Evolutionary conservation across 371 early-diverging fungal species (phyloP).

Genomic region (Syncephalastrum contaminatum): DNA sequence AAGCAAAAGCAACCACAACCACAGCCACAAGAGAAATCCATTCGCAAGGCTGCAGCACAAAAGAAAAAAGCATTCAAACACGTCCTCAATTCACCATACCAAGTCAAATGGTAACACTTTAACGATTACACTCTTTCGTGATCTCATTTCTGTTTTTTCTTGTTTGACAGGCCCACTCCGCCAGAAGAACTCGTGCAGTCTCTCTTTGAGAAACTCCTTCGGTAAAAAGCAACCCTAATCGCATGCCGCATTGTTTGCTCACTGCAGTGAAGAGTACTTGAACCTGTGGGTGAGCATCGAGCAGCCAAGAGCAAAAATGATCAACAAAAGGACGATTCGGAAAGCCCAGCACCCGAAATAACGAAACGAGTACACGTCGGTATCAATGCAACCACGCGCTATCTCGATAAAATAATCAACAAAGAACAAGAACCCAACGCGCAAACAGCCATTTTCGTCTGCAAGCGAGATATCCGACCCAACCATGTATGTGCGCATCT

Average conservation of each 20-base stretch:
- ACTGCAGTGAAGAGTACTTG: constrained; percentile 13
- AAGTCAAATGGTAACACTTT: constrained; percentile 31
- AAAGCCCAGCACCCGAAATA: constrained; percentile 18
- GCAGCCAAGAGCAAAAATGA: constrained; percentile 6
- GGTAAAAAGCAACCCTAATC: constrained; percentile 12
- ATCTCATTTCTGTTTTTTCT: background rate
- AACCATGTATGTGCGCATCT: constrained; percentile 32
- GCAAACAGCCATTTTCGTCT: constrained; percentile 28
- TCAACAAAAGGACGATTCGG: background rate
- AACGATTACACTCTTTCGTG: background rate
- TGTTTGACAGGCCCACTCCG: constrained; percentile 17
- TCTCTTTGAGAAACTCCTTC: constrained; percentile 19
- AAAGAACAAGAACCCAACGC: background rate
- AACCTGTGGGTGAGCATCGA: constrained; percentile 24
- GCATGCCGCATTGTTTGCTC: background rate
- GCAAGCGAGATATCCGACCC: constrained; percentile 39
- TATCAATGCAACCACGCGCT: constrained; percentile 31
- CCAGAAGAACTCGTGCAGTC: constrained; percentile 21
- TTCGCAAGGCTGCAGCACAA: constrained; percentile 15
- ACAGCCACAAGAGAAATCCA: background rate
- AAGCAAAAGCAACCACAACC: constrained; percentile 2
- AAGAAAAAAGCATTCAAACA: constrained; percentile 29
- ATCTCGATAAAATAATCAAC: constrained; percentile 23
- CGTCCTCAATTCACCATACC: constrained; percentile 31
- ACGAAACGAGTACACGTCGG: constrained; percentile 23